These are phyloP conservation scores for Myxozyma lipomycoides DNA, from an alignment of 805 yeast species.

Conservation along the genomic window DNA sequence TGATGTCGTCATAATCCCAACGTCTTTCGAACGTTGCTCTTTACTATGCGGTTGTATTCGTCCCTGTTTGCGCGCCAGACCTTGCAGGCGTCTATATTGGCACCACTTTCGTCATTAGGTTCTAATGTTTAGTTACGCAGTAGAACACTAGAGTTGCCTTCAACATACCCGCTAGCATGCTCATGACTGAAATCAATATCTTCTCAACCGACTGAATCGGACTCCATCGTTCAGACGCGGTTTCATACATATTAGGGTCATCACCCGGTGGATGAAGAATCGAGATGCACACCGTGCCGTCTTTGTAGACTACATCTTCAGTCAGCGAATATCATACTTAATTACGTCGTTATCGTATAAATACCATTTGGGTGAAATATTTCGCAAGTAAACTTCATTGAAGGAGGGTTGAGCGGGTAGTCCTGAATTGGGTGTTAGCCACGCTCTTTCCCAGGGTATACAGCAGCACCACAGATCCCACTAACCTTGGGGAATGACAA, in stretches of 20 bases:
- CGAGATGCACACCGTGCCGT: constrained; percentile 94
- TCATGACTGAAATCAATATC: constrained; percentile 84
- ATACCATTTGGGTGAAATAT: constrained; percentile 80
- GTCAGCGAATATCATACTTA: not conserved
- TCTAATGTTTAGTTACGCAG: constrained; percentile 42
- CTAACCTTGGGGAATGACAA: constrained; percentile 56
- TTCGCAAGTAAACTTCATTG: constrained; percentile 69
- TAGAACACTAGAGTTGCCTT: not conserved
- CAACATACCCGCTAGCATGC: constrained; percentile 69
- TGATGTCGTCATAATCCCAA: constrained; percentile 52
- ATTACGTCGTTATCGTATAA: constrained; percentile 1
- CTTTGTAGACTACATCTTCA: constrained; percentile 59
- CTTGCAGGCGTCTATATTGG: constrained; percentile 75
- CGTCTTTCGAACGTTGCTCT: constrained; percentile 61
- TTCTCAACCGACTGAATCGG: constrained; percentile 98
- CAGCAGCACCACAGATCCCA: not conserved
- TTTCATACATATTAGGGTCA: constrained; percentile 92
- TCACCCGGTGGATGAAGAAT: constrained; percentile 95
- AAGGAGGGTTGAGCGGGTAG: constrained; percentile 81
- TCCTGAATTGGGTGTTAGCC: constrained; percentile 39
- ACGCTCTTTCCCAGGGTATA: not conserved
- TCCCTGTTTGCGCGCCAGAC: constrained; percentile 84
- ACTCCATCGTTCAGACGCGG: constrained; percentile 96
- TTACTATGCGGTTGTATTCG: constrained; percentile 62
- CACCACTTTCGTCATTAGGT: constrained; percentile 95